phyloP scores from a whole-genome alignment of 1,139 yeast species.

The Protomyces macrosporus region DNA sequence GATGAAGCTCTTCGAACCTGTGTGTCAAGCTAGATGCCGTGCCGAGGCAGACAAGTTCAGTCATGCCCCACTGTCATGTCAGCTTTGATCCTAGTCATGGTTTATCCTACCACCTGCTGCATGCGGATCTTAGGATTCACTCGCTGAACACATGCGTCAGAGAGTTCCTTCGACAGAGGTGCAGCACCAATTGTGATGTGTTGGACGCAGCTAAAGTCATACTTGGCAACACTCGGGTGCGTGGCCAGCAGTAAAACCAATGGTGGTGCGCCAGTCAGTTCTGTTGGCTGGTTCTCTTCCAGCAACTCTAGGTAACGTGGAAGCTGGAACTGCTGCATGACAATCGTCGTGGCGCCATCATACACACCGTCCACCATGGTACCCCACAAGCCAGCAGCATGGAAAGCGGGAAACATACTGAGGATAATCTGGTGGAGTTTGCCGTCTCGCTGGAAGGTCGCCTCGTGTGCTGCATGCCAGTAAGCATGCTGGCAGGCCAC shows the following conservation, averaged over 20 bases:
- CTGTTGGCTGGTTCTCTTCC: constrained; percentile 35
- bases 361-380: constrained; percentile 35
- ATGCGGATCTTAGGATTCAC: background rate
- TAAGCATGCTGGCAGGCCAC: constrained; percentile 27
- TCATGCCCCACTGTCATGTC: constrained; percentile 60
- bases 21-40: constrained; percentile 73
- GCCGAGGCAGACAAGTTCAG: constrained; percentile 61
- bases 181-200: constrained; percentile 41
- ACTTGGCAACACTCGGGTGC: constrained; percentile 38
- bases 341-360: constrained; percentile 34
- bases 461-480: background rate
- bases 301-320: constrained; percentile 36
- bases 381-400: constrained; percentile 39
- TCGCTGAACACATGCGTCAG: constrained; percentile 33
- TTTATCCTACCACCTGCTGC: constrained; percentile 4
- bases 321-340: constrained; percentile 39
- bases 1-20: constrained; percentile 54
- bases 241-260: constrained; percentile 42
- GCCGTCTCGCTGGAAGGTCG: background rate
- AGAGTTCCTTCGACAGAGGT: constrained; percentile 36
- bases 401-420: constrained; percentile 40
- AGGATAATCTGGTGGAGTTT: background rate
- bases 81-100: no score
- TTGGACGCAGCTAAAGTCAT: constrained; percentile 31
- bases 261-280: constrained; percentile 41